phyloP scores from a whole-genome alignment of 345 rosid genomes.

The Acer saccharum region DNA sequence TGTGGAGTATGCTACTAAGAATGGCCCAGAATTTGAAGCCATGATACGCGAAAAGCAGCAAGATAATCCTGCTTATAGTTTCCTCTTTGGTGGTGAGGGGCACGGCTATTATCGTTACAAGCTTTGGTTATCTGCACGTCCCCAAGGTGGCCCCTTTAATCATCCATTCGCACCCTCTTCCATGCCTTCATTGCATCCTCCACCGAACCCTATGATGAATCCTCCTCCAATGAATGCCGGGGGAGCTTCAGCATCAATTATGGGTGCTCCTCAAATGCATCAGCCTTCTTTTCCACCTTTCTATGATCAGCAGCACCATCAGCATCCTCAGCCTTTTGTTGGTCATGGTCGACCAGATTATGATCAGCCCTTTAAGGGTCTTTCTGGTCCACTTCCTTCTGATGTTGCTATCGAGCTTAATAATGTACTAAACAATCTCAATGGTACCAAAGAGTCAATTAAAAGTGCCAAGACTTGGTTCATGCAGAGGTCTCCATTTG shows the following conservation, averaged over 20 bases:
- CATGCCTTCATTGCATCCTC: constrained; percentile 61
- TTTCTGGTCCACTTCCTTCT: constrained; percentile 83
- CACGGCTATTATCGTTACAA: constrained; percentile 84
- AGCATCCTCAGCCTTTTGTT: constrained; percentile 60
- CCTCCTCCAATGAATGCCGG: constrained; percentile 44
- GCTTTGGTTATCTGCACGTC: constrained; percentile 70
- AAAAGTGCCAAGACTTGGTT: constrained; percentile 98
- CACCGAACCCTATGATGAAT: constrained; percentile 69
- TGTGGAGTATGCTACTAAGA: constrained; percentile 85
- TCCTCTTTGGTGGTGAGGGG: constrained; percentile 94
- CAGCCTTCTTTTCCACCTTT: constrained; percentile 77
- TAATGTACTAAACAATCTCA: constrained; percentile 71
- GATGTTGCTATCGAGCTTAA: constrained; percentile 87
- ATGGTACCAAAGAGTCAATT: constrained; percentile 97
- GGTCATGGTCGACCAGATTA: constrained; percentile 69
- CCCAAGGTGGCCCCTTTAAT: constrained; percentile 62
- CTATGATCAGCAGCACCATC: constrained; percentile 81
- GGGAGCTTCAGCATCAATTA: constrained; percentile 47
- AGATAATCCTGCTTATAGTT: constrained; percentile 89
- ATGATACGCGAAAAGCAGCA: constrained; percentile 95
- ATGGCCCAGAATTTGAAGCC: constrained; percentile 96
- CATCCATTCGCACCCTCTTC: constrained; percentile 63
- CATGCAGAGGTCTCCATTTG: constrained; percentile 96
- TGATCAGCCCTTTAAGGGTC: constrained; percentile 78
- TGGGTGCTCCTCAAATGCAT: constrained; percentile 69